Percentiles rank a stretch among this genome's conserved stretches.
Conservation (phyloP, 2,329 filamentous ascomycete species). For the Trichoderma oligosporum region DNA sequence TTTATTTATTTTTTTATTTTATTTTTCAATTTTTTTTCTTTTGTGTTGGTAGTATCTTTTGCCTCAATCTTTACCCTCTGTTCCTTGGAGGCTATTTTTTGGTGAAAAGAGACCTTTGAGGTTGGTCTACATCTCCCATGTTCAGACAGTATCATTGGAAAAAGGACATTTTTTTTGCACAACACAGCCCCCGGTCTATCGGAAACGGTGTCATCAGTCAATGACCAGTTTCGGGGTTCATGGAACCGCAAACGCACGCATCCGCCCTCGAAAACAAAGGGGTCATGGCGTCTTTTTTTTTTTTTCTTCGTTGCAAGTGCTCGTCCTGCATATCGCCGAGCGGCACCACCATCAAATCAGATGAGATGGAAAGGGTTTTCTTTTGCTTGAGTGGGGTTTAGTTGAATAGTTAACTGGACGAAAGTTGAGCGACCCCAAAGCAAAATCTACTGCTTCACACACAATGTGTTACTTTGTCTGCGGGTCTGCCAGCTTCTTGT, state of each 20-base stretch:
- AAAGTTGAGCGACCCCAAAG: constrained; percentile 28
- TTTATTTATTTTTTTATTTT: background rate
- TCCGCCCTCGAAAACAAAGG: background rate
- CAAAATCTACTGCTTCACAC: constrained; percentile 6
- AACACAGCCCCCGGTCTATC: background rate
- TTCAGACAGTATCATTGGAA: background rate
- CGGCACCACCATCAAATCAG: constrained; percentile 24
- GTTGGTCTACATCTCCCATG: background rate
- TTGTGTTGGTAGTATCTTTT: constrained; percentile 1
- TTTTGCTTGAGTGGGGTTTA: background rate
- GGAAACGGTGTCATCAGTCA: background rate
- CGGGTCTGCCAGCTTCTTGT: constrained; percentile 18
- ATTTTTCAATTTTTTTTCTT: background rate
- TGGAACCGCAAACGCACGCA: constrained; percentile 11
- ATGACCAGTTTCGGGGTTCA: background rate
- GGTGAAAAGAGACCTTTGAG: background rate
- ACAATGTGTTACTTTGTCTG: constrained; percentile 22
- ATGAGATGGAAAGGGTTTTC: background rate
- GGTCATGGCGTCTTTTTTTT: too few relatives aligned
- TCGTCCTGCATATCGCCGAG: constrained; percentile 31
- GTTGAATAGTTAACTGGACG: constrained; percentile 28
- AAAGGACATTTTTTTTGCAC: background rate
- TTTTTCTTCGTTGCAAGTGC: constrained; percentile 6
- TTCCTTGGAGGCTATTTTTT: too few relatives aligned
- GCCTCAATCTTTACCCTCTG: background rate